These are phyloP conservation scores for Sclerotinia nivalis DNA, from an alignment of 2,329 filamentous ascomycete species.

Conservation along the genomic window DNA sequence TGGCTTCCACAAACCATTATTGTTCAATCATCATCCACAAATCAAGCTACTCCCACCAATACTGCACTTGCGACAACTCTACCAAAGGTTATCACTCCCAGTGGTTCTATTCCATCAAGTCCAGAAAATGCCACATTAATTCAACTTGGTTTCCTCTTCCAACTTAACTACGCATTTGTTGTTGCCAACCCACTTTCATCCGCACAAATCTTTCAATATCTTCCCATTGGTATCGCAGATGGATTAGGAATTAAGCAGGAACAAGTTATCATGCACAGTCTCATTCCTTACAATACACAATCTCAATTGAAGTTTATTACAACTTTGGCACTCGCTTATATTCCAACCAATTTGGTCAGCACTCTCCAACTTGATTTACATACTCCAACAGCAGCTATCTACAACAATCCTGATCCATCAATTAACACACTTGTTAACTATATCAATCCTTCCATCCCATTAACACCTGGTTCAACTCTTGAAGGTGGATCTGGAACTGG, in stretches of 20 bases:
- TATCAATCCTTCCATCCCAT: constrained; percentile 76
- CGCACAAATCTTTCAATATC: constrained; percentile 78
- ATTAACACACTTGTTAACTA: constrained; percentile 72
- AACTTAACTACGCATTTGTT: constrained; percentile 83
- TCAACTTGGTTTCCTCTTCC: constrained; percentile 80
- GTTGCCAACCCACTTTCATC: constrained; percentile 69
- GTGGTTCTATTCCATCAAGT: constrained; percentile 30
- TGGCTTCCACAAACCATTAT: constrained; percentile 33
- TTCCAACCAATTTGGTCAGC: constrained; percentile 69
- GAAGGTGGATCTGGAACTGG: constrained; percentile 38
- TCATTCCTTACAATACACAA: constrained; percentile 76
- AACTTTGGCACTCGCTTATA: constrained; percentile 74
- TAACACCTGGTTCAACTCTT: constrained; percentile 47
- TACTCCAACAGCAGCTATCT: constrained; percentile 71
- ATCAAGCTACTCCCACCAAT: constrained; percentile 26
- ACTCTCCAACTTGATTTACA: constrained; percentile 68
- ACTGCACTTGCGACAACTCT: constrained; percentile 36
- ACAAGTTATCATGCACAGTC: constrained; percentile 66
- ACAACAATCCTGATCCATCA: constrained; percentile 67
- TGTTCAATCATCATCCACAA: constrained; percentile 31
- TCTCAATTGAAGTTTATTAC: constrained; percentile 73
- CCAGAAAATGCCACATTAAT: constrained; percentile 66
- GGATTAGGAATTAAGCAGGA: constrained; percentile 52
- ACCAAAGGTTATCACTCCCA: constrained; percentile 38
- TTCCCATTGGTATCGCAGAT: constrained; percentile 61